These are phyloP conservation scores for Taiozyma sp. DNA, from an alignment of 1,139 yeast genomes.

Conservation along the genomic window DNA sequence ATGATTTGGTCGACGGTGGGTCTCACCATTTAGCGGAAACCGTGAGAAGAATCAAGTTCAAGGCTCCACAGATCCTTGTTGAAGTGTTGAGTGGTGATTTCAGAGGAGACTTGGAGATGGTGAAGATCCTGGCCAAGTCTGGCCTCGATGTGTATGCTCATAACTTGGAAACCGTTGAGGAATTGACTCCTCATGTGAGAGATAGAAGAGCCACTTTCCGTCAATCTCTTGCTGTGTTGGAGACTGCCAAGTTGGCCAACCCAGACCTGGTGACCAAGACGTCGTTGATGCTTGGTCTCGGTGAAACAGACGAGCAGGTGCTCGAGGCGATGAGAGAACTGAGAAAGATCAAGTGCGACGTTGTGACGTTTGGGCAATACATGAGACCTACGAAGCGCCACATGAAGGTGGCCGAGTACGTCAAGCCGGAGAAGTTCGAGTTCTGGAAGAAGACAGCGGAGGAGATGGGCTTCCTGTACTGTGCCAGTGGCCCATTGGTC, in stretches of 20 bases:
- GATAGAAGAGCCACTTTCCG: constrained; percentile 96
- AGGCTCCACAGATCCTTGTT: constrained; percentile 87
- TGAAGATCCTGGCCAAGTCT: constrained; percentile 73
- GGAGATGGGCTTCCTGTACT: constrained; percentile 88
- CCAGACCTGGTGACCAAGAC: constrained; percentile 86
- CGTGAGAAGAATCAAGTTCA: constrained; percentile 74
- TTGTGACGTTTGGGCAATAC: constrained; percentile 97
- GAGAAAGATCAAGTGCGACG: constrained; percentile 77
- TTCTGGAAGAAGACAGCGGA: constrained; percentile 84
- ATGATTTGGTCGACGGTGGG: constrained; percentile 92
- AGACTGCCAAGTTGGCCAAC: constrained; percentile 73
- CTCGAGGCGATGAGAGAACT: constrained; percentile 70
- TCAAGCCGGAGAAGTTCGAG: constrained; percentile 93
- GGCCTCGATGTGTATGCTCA: constrained; percentile 98
- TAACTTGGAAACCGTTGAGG: constrained; percentile 95
- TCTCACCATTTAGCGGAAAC: constrained; percentile 88
- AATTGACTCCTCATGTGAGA: constrained; percentile 87
- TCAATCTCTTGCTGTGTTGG: constrained; percentile 76
- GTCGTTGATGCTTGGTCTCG: constrained; percentile 93
- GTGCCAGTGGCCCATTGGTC: constrained; percentile 96
- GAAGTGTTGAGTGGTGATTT: constrained; percentile 96
- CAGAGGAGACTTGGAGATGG: constrained; percentile 83
- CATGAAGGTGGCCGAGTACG: constrained; percentile 95
- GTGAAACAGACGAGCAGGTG: constrained; percentile 91
- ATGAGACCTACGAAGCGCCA: constrained; percentile 99